phyloP scores from a whole-genome alignment of 192 early-diverging fungal genomes.

The Fimicolochytrium jonesii region DNA sequence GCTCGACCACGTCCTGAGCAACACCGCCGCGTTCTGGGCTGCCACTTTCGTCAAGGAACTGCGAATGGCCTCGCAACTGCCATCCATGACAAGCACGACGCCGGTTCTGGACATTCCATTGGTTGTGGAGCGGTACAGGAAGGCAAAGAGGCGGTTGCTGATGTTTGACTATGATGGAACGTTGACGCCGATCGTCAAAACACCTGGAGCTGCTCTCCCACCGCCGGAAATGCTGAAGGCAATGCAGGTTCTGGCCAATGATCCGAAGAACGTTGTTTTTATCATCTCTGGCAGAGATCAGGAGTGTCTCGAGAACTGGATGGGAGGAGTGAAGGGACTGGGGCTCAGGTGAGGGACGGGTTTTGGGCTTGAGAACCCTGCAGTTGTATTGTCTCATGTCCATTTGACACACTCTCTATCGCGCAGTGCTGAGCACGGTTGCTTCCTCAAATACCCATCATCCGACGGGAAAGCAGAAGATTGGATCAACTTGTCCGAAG shows the following conservation, averaged over 20 bases:
- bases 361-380: no score
- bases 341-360: conserved; percentile 65
- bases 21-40: conserved; percentile 89
- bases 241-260: conserved; percentile 59
- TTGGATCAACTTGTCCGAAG: conserved; percentile 54
- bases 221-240: conserved; percentile 76
- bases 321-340: conserved; percentile 72
- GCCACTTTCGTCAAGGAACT: conserved; percentile 75
- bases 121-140: conserved; percentile 41
- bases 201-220: conserved; percentile 76
- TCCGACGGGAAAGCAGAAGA: conserved; percentile 43
- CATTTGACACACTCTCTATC: no score
- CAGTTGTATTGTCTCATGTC: no score
- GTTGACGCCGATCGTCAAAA: conserved; percentile 84
- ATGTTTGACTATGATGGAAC: conserved; percentile 98
- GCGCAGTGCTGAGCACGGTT: conserved; percentile 90
- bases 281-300: conserved; percentile 92
- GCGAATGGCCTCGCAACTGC: conserved; percentile 46
- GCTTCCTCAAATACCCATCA: conserved; percentile 81
- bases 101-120: conserved; percentile 40
- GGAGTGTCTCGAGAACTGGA: conserved; percentile 74
- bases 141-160: conserved; percentile 70
- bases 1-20: conserved; percentile 69
- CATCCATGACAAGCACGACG: conserved; percentile 38
- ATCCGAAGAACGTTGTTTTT: conserved; percentile 82